These are phyloP conservation scores for Picea abies DNA, from an alignment of 83 land plant genomes.

Conservation along the genomic window DNA sequence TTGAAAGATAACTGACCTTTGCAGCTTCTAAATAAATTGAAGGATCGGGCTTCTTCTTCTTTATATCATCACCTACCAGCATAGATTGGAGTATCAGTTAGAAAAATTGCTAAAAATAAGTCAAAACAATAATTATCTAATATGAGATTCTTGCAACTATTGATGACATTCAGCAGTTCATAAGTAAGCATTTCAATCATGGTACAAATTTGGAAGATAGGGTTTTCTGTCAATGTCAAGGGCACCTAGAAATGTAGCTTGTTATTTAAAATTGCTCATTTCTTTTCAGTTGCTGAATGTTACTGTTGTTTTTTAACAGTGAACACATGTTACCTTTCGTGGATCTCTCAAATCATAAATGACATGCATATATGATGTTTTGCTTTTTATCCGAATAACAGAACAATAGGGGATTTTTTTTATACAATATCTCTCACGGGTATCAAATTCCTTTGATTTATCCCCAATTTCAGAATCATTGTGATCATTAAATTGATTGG, in stretches of 20 bases:
- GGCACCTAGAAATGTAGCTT: not conserved
- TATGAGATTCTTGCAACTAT: not conserved
- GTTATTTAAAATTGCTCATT: no score
- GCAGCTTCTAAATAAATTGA: slow-evolving; percentile 84
- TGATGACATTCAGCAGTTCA: not conserved
- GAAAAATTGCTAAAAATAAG: not conserved
- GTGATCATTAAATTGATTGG: no score
- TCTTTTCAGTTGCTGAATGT: no score
- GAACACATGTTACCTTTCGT: no score
- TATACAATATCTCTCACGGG: no score
- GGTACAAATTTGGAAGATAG: not conserved
- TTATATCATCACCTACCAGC: slow-evolving; percentile 92
- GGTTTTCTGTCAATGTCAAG: slow-evolving; percentile 1
- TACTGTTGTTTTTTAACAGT: no score
- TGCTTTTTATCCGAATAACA: no score
- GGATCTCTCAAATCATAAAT: no score
- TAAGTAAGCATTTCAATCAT: not conserved
- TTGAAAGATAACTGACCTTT: slow-evolving; percentile 41
- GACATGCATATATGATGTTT: no score
- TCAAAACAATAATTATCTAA: not conserved
- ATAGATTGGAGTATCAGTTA: not conserved
- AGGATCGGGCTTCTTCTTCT: slow-evolving; percentile 95
- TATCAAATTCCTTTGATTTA: no score
- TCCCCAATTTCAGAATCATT: no score
- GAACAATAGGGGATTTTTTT: no score